Conservation (phyloP, 306 rosid genomes). For the Pterocarpus santalinus region DNA sequence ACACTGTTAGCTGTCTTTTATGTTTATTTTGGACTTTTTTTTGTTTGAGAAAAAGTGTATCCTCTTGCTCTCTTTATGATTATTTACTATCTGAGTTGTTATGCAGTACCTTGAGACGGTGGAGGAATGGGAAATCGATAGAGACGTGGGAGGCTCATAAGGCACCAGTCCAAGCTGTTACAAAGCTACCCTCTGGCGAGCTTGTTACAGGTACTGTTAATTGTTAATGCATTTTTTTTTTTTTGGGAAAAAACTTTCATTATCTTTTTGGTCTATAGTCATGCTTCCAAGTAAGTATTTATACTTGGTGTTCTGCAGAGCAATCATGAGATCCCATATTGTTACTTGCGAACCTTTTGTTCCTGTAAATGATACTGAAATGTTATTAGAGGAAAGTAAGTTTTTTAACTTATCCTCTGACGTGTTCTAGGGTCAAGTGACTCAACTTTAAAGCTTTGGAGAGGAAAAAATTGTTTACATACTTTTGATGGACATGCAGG, state of each 20-base stretch:
- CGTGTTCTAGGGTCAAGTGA: constrained; percentile 85
- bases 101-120: constrained; percentile 78
- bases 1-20: background rate
- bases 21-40: background rate
- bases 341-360: constrained; percentile 11
- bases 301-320: background rate
- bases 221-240: constrained; percentile 30
- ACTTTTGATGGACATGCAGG: constrained; percentile 95
- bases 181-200: constrained; percentile 89
- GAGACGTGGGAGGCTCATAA: constrained; percentile 95
- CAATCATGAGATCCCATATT: constrained; percentile 14
- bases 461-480: constrained; percentile 76
- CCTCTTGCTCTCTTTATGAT: background rate
- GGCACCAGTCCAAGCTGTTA: constrained; percentile 81
- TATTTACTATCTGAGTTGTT: constrained; percentile 36
- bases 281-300: background rate
- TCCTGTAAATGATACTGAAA: constrained; percentile 21
- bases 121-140: constrained; percentile 77
- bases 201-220: constrained; percentile 75
- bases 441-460: constrained; percentile 88
- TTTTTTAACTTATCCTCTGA: constrained; percentile 41
- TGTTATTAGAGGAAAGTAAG: constrained; percentile 29
- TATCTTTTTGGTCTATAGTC: constrained; percentile 23
- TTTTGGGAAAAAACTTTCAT: background rate
- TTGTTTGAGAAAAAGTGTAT: background rate